These are phyloP conservation scores for Chalciporus chontae DNA, from an alignment of 768 basidiomycete genomes.

Conservation along the genomic window DNA sequence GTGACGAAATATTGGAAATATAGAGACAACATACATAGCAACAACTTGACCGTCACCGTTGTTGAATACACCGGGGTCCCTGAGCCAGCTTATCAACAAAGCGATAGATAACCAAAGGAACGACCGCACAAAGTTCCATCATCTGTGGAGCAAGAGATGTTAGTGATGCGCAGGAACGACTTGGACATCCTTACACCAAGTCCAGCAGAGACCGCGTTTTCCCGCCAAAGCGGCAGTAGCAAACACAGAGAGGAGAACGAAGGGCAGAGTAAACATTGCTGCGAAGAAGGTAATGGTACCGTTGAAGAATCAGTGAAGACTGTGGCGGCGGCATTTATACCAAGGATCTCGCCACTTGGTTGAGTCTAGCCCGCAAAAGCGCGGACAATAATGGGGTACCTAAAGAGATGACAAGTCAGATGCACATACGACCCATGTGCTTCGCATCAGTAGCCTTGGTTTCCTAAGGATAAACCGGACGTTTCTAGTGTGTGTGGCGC, in stretches of 20 bases:
- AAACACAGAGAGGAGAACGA: conserved; percentile 20
- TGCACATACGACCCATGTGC: no score
- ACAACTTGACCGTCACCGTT: conserved; percentile 34
- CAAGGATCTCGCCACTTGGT: not conserved
- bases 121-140: conserved; percentile 29
- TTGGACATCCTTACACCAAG: conserved; percentile 26
- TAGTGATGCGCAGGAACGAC: not conserved
- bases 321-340: not conserved
- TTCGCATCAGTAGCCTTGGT: no score
- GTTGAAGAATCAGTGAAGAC: not conserved
- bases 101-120: not conserved
- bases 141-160: conserved; percentile 11
- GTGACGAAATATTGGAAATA: not conserved
- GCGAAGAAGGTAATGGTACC: not conserved
- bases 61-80: conserved; percentile 29
- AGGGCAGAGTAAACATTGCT: conserved; percentile 17
- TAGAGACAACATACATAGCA: conserved; percentile 25
- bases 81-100: conserved; percentile 10
- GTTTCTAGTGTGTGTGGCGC: no score
- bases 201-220: conserved; percentile 37
- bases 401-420: no score
- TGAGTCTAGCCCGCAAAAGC: no score
- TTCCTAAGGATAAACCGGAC: no score
- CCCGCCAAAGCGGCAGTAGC: conserved; percentile 27
- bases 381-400: no score